Percentiles rank a stretch among this genome's conserved stretches.
Conservation (phyloP, 23 red algal genomes). For the Rhodosorus marinus region DNA sequence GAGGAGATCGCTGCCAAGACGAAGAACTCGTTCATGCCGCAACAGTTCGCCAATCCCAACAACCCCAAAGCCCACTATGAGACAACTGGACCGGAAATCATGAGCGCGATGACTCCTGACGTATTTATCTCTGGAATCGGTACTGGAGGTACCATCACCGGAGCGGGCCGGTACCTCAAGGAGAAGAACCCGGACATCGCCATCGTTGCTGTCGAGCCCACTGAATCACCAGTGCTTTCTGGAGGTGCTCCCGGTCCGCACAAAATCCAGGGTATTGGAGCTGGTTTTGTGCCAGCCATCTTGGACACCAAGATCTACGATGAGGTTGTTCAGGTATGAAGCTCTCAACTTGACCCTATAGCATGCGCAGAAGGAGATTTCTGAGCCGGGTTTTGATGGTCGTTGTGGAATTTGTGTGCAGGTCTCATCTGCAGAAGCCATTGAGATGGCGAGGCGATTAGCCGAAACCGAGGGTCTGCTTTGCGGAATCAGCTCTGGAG, state of each 20-base stretch:
- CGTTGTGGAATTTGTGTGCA: too few species aligned
- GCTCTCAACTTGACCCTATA: too few species aligned
- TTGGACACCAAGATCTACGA: conserved; percentile 21
- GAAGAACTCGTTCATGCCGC: conserved; percentile 19
- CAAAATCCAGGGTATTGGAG: conserved; percentile 23
- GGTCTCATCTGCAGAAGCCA: conserved; percentile 39
- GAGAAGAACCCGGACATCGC: not conserved
- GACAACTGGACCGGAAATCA: conserved; percentile 16
- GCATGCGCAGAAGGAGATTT: too few species aligned
- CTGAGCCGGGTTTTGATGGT: too few species aligned
- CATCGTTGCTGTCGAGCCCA: conserved; percentile 35
- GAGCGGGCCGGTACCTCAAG: conserved; percentile 11
- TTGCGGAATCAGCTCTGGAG: conserved; percentile 14
- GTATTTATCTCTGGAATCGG: conserved; percentile 23
- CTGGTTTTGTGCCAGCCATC: conserved; percentile 27
- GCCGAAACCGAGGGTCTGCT: conserved; percentile 16
- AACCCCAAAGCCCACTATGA: conserved; percentile 26
- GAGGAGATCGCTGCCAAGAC: conserved; percentile 47
- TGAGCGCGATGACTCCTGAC: conserved; percentile 8
- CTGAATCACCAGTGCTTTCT: not conserved
- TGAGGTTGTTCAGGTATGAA: conserved; percentile 10
- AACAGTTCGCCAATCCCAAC: conserved; percentile 6
- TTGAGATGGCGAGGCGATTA: conserved; percentile 11
- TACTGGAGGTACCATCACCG: conserved; percentile 32
- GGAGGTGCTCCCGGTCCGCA: conserved; percentile 42